phyloP scores from a whole-genome alignment of 257 asterid species.

The Osmanthus fragrans region DNA sequence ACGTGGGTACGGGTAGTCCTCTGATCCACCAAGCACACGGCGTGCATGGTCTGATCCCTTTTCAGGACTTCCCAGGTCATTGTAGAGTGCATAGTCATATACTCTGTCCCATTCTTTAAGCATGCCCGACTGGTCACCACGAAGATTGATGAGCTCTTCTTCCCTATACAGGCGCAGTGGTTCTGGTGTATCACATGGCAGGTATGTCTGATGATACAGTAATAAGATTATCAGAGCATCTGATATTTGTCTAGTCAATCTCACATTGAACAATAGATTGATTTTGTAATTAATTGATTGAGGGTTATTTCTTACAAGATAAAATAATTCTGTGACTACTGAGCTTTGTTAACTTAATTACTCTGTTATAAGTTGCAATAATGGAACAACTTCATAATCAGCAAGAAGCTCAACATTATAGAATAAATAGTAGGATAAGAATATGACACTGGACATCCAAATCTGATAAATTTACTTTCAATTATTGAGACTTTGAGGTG shows the following conservation, averaged over 20 bases:
- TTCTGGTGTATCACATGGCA: constrained; percentile 68
- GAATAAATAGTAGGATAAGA: neutral
- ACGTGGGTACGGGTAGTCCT: constrained; percentile 80
- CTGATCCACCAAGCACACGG: constrained; percentile 73
- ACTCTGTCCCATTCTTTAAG: constrained; percentile 89
- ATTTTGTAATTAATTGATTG: neutral
- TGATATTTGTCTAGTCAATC: neutral
- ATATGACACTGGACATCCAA: neutral
- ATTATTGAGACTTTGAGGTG: neutral
- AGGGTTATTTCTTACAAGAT: neutral
- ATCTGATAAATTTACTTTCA: neutral
- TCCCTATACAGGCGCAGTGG: constrained; percentile 59
- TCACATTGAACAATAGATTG: neutral
- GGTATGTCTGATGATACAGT: constrained; percentile 51
- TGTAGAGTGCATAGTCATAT: constrained; percentile 84
- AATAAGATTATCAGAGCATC: neutral
- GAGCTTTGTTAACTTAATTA: neutral
- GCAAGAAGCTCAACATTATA: neutral
- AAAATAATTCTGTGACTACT: neutral
- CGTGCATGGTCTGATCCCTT: constrained; percentile 60
- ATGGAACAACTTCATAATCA: neutral
- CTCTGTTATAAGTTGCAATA: neutral
- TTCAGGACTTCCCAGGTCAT: constrained; percentile 78
- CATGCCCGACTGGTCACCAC: constrained; percentile 58
- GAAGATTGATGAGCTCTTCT: constrained; percentile 67